A percentile compares a stretch with the other conserved stretches of the same genome.
These are phyloP conservation scores for Boletus mariae DNA, from an alignment of 1,284 basidiomycete genomes.

Conservation along the genomic window DNA sequence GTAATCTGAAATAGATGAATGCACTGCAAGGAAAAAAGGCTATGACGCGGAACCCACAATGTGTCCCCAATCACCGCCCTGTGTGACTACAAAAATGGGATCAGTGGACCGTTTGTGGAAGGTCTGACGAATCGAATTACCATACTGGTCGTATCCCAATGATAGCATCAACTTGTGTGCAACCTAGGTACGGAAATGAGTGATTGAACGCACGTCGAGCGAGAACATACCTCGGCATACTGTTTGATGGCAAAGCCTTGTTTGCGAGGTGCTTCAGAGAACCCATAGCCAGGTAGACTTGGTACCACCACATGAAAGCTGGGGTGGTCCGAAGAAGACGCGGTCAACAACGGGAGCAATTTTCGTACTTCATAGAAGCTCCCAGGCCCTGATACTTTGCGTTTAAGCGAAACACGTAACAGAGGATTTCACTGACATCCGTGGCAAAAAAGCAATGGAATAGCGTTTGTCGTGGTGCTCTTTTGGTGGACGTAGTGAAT, in stretches of 20 bases:
- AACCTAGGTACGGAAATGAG: slow-evolving; percentile 8
- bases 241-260: slow-evolving; percentile 35
- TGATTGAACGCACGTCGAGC: not conserved
- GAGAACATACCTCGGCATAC: slow-evolving; percentile 39
- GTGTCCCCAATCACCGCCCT: slow-evolving; percentile 55
- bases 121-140: slow-evolving; percentile 25
- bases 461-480: slow-evolving; percentile 35
- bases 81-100: slow-evolving; percentile 38
- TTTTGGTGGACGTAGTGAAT: slow-evolving; percentile 45
- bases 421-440: slow-evolving; percentile 37
- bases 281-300: slow-evolving; percentile 55
- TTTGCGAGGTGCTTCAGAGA: slow-evolving; percentile 44
- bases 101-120: not conserved
- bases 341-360: slow-evolving; percentile 47
- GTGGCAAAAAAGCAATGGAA: slow-evolving; percentile 47
- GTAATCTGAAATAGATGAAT: slow-evolving; percentile 35
- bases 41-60: slow-evolving; percentile 27
- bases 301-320: slow-evolving; percentile 57
- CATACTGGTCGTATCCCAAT: slow-evolving; percentile 52
- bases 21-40: not conserved
- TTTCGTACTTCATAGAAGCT: slow-evolving; percentile 54
- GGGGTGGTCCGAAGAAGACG: slow-evolving; percentile 41
- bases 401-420: not conserved
- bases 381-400: slow-evolving; percentile 45
- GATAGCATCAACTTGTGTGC: slow-evolving; percentile 51